Evolutionary conservation across 2,329 filamentous ascomycete species (phyloP), one percentile per base, ranked within the genome.

Genomic region (Stagonosporopsis chrysanthemi): DNA sequence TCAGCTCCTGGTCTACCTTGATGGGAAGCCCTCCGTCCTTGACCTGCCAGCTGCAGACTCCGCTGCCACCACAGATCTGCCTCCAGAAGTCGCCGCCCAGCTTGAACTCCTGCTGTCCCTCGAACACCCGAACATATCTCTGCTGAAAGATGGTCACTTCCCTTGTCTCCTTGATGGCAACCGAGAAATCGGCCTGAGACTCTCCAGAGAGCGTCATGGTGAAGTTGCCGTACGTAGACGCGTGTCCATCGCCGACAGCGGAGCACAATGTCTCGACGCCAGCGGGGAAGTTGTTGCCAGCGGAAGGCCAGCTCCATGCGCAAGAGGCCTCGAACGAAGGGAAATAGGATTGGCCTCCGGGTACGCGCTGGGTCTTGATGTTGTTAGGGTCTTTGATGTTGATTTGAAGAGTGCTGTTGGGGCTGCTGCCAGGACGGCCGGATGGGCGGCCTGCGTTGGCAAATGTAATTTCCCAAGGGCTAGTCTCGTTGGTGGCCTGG

Each of bases 331-430:
- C 33, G 19, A 33, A 50, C 12, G 53, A 15, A 2, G 46, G 36
- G 22, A 56, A 33, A 6, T 15, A 41, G n/a, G 41, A 41, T 15
- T 50, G 35, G 22, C 53, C 53, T 9, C 24, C 39, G n/a, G 46
- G 19, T 8, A 33, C 22, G 4, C 29, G 46, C 23, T 49, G 53
- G 2, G 50, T 41, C 4, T 22, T 39, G 41, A 50, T 46, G 0
- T 22, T 22, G 35, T 56, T 51, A 6, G 53, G 53, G 3, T 56
- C n/a, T n/a, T 51, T 41, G 46, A 55, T 49, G 29, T n/a, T 43
- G 31, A 56, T 46, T 0, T 7, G 14, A 6, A 48, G 23, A 7
- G n/a, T 49, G 35, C 33, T 41, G 24, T 29, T 48, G 17, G 44
- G 19, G 3, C 41, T 11, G 22, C 33, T 44, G 26, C 46, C 40